Conservation (phyloP, 345 rosid genomes). For the Citrus cavaleriei region DNA sequence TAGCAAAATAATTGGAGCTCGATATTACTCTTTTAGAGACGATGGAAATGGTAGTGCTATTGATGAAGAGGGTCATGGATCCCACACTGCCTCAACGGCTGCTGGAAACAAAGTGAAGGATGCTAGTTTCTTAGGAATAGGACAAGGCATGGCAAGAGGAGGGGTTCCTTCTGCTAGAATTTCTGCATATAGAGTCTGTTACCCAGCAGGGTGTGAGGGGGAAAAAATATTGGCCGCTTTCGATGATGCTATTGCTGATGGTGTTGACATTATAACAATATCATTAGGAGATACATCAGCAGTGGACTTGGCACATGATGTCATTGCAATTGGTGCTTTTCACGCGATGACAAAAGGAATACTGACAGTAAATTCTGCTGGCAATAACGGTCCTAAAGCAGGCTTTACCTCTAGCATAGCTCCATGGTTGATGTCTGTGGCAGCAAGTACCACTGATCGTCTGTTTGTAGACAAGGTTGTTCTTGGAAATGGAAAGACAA, state of each 20-base stretch:
- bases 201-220: accelerated
- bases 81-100: constrained; percentile 61
- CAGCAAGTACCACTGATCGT: constrained; percentile 49
- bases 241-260: constrained; percentile 65
- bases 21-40: constrained; percentile 3
- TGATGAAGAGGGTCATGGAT: constrained; percentile 39
- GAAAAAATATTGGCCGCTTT: constrained; percentile 33
- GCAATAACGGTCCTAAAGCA: constrained; percentile 16
- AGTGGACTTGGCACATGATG: constrained; percentile 3
- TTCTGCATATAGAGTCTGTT: constrained; percentile 41
- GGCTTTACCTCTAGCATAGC: neutral
- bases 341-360: constrained; percentile 53
- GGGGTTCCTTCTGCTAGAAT: constrained; percentile 56
- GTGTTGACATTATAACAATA: constrained; percentile 43
- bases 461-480: constrained; percentile 25
- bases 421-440: constrained; percentile 45
- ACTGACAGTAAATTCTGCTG: constrained; percentile 35
- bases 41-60: neutral
- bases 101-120: constrained; percentile 45
- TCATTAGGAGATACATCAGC: constrained; percentile 16
- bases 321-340: constrained; percentile 38
- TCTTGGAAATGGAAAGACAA: constrained; percentile 33
- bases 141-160: constrained; percentile 51
- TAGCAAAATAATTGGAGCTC: constrained; percentile 45
- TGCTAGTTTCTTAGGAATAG: constrained; percentile 43